Base-by-base conservation (phyloP, 1,139 yeast genomes). In the Suhomyces atakaporum region DNA sequence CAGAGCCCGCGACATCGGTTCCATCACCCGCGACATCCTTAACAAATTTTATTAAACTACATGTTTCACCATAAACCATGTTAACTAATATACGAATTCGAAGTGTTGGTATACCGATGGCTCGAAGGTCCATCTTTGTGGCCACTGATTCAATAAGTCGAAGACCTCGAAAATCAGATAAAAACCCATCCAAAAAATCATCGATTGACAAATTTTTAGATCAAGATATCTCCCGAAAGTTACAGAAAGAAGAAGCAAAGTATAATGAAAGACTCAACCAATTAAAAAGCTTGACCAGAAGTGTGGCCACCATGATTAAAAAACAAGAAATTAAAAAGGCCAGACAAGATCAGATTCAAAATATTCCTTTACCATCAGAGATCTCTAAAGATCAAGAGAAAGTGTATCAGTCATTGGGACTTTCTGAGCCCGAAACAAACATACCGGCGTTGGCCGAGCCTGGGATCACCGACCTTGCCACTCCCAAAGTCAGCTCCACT, bases 321-420 rank as follows among this genome's bases (percentile, higher is more conserved):
- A 47, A 36, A 29, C 43, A 44, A 27, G 49, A 54, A 32, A 49
- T 46, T 29, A 37, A 45, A 15, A 39, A 41, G 23, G 36, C 35
- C 3, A 39, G 43, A 25, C 33, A 31, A 29, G 44, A 46, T 27
- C 47, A 51, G 30, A 13, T 43, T 5, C 45, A 49, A 13, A 41
- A 44, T 4, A 40, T 57, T 3, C 60, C 60, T 0, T 37, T 54
- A 41, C 56, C 63, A 4, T 50, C 62, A 10, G 54, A 57, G 3
- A 9, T 49, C 12, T 44, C 49, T 5, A 31, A 40, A 15, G 49
- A 45, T 9, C 42, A 45, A 2, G 54, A 55, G 4, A 28, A 33
- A 13, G 33, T 58, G 1, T 58, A 60, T 37, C 19, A 43, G 10
- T 24, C 51, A 1, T 38, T 54, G 13, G 45, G 29, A 25, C 19